Percentiles rank a stretch among this genome's conserved stretches.
These are phyloP conservation scores for Stramenopiles sp. DNA, from an alignment of 352 stramenopile genomes.

Conservation along the genomic window DNA sequence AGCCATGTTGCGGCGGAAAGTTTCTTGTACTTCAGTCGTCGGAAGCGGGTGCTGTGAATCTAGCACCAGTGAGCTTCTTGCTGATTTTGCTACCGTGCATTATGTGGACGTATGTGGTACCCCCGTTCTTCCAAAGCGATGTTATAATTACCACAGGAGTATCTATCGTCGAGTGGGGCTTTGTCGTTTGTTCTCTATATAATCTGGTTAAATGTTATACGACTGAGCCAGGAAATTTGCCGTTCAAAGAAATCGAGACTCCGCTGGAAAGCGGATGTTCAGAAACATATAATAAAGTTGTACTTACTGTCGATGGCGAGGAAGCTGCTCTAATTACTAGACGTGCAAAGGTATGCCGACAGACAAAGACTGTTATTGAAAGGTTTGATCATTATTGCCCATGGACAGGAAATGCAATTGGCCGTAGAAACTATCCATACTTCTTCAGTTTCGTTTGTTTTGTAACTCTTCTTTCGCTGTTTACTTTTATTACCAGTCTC, in stretches of 20 bases:
- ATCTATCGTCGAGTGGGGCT: not conserved
- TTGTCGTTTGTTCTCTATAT: not conserved
- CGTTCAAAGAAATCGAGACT: not conserved
- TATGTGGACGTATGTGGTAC: not conserved
- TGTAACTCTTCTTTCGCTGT: not conserved
- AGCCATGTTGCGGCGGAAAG: not conserved
- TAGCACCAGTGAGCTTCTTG: not conserved
- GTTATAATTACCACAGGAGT: not conserved
- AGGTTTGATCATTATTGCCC: constrained; percentile 12
- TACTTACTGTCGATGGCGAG: not conserved
- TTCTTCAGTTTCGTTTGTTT: constrained; percentile 5
- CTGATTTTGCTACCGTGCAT: not conserved
- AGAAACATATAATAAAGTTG: not conserved
- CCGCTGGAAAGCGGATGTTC: not conserved
- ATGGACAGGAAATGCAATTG: constrained; percentile 9
- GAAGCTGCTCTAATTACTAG: not conserved
- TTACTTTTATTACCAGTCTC: not conserved
- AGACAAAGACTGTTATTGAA: not conserved
- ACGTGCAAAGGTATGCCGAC: not conserved
- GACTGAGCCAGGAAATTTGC: not conserved
- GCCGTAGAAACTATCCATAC: not conserved
- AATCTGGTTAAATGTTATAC: not conserved
- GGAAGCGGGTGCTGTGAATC: not conserved
- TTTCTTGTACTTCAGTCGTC: not conserved
- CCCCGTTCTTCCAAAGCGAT: not conserved